Percentiles rank a stretch among this genome's conserved stretches.
Evolutionary conservation across 768 basidiomycete genomes (phyloP).

Genomic region (Botryobasidium botryosum): DNA sequence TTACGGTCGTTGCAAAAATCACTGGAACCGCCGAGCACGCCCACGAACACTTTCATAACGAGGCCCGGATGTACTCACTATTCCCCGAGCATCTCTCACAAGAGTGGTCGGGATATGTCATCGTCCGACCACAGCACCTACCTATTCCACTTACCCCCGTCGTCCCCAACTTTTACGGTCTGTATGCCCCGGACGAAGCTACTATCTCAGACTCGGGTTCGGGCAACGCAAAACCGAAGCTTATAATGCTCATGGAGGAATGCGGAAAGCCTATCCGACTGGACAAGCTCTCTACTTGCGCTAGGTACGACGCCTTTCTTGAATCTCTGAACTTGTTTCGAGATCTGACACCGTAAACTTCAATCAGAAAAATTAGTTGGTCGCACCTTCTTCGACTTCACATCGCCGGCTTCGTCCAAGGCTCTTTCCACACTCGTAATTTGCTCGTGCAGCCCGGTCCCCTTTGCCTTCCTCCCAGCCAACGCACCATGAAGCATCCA

Average conservation of each 20-base stretch:
- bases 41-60: too few species aligned
- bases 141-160: too few species aligned
- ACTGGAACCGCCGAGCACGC: too few species aligned
- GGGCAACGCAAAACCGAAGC: too few species aligned
- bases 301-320: neutral
- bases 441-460: conserved; percentile 8
- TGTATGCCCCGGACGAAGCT: conserved; percentile 2
- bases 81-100: too few species aligned
- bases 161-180: conserved; percentile 6
- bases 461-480: neutral
- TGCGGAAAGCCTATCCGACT: conserved; percentile 1
- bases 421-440: conserved; percentile 4
- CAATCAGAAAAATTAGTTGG: neutral
- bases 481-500: conserved; percentile 3
- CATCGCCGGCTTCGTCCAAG: conserved; percentile 1
- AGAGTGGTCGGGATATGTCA: too few species aligned
- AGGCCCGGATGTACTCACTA: too few species aligned
- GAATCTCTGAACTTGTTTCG: neutral
- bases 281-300: neutral
- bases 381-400: conserved; percentile 6
- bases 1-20: too few species aligned
- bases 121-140: too few species aligned
- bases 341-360: neutral
- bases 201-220: neutral
- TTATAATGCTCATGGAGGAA: conserved; percentile 7